Evolutionary conservation across 1,139 yeast genomes (phyloP).

Genomic region (Nakaseomyces kungkrabaensis): DNA sequence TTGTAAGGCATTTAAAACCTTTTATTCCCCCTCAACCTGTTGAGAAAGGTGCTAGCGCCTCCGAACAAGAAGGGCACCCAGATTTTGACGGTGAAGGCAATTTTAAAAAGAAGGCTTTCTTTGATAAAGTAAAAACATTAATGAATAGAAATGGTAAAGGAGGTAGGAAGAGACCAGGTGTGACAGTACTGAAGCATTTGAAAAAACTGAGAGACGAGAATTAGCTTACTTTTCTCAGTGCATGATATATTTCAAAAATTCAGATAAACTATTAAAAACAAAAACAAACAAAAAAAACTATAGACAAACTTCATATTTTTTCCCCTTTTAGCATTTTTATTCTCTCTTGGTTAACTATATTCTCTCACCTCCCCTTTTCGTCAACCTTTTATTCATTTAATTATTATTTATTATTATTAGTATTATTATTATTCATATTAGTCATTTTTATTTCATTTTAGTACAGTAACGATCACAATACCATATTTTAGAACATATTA

Average conservation of each 20-base stretch:
- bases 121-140: conserved; percentile 8
- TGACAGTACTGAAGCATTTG: conserved; percentile 1
- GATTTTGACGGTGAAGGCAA: conserved; percentile 6
- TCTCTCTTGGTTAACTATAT: neutral
- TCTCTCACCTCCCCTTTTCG: too few relatives aligned
- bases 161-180: conserved; percentile 11
- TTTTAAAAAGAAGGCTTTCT: conserved; percentile 6
- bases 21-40: conserved; percentile 11
- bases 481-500: too few relatives aligned
- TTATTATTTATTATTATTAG: neutral
- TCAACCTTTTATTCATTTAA: neutral
- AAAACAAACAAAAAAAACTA: neutral
- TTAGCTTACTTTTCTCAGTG: neutral
- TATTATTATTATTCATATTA: neutral
- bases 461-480: neutral
- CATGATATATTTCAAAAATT: too few relatives aligned
- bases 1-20: conserved; percentile 21
- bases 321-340: neutral
- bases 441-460: neutral
- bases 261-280: neutral
- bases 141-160: conserved; percentile 10
- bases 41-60: conserved; percentile 1
- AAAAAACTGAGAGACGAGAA: neutral
- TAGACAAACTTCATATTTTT: neutral
- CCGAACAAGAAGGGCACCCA: conserved; percentile 7